phyloP scores from a whole-genome alignment of 768 basidiomycete genomes.

The Mycena rosella region DNA sequence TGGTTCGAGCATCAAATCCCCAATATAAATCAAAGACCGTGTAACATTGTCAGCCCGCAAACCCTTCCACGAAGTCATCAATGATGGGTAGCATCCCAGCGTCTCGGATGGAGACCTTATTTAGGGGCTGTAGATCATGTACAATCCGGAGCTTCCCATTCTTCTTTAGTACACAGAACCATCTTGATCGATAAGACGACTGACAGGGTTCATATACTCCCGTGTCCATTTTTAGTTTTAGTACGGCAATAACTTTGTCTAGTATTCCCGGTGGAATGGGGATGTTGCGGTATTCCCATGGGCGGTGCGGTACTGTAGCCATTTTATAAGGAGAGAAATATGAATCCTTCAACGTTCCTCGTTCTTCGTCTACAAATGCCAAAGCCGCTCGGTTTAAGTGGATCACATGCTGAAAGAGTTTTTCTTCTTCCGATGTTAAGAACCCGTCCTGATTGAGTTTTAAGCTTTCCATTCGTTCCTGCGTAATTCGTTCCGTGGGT shows the following conservation, averaged over 20 bases:
- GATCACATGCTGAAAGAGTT: constrained; percentile 4
- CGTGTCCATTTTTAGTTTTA: constrained; percentile 4
- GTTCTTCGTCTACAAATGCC: constrained; percentile 9
- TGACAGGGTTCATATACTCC: constrained; percentile 5
- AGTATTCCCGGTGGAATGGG: not conserved
- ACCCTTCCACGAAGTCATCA: constrained; percentile 38
- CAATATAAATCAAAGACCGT: constrained; percentile 33
- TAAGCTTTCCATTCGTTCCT: not conserved
- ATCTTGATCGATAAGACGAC: not conserved
- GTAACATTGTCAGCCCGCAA: constrained; percentile 33
- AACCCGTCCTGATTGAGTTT: not conserved
- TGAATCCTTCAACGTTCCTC: constrained; percentile 11
- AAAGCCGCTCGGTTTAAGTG: not conserved
- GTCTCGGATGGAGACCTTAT: constrained; percentile 4
- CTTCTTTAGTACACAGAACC: constrained; percentile 14
- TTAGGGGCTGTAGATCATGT: constrained; percentile 6
- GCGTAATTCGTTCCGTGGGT: not conserved
- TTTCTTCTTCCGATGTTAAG: not conserved
- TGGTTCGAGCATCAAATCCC: constrained; percentile 35
- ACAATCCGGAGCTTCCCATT: constrained; percentile 13
- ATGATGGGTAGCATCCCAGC: constrained; percentile 21
- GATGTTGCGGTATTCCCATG: constrained; percentile 17
- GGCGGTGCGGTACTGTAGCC: constrained; percentile 4
- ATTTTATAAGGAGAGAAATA: constrained; percentile 13
- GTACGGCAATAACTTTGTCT: constrained; percentile 32